Evolutionary conservation across 73 alveolate genomes (phyloP), one percentile per base, ranked within the genome.

Genomic region (Symbiodinium pilosum): DNA sequence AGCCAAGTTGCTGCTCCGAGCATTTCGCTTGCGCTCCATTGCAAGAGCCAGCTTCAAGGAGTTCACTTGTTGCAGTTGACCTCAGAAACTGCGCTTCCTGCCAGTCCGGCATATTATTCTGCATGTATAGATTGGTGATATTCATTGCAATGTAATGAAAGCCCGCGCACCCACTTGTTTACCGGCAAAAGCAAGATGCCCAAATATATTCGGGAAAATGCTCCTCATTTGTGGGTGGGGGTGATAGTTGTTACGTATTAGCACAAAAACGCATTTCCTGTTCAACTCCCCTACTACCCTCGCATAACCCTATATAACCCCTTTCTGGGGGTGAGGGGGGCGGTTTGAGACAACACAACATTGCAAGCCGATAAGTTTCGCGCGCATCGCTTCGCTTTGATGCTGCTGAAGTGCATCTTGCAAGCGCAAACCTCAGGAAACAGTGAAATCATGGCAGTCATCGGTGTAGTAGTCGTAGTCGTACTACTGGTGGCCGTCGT

Each of bases 371-470:
- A 54, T 30, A 54, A 54, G 73, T 54, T 16, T 54, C 73, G 20
- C 32, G 73, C 73, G 81, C 30, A 64, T 64, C 0, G 81, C 81
- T 38, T 64, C 81, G 24, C 39, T 64, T 20, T 64, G 81, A 64
- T n/a, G 81, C 81, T 64, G 81, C 81, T 64, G 81, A 32, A 64
- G 34, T 20, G 81, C 81, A 64, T 64, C 81, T 64, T 64, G 81
- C 41, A 64, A 64, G 81, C 81, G 81, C 41, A 20, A n/a, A n/a
- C n/a, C n/a, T n/a, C n/a, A n/a, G n/a, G n/a, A n/a, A n/a, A n/a
- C n/a, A n/a, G n/a, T n/a, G n/a, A n/a, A n/a, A n/a, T n/a, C n/a
- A n/a, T n/a, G n/a, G n/a, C n/a, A n/a, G n/a, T n/a, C n/a, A n/a
- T n/a, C n/a, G n/a, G n/a, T n/a, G n/a, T n/a, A n/a, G n/a, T n/a